These are phyloP conservation scores for Malbranchea zuffiana DNA, from an alignment of 2,329 filamentous ascomycete genomes.

Conservation along the genomic window DNA sequence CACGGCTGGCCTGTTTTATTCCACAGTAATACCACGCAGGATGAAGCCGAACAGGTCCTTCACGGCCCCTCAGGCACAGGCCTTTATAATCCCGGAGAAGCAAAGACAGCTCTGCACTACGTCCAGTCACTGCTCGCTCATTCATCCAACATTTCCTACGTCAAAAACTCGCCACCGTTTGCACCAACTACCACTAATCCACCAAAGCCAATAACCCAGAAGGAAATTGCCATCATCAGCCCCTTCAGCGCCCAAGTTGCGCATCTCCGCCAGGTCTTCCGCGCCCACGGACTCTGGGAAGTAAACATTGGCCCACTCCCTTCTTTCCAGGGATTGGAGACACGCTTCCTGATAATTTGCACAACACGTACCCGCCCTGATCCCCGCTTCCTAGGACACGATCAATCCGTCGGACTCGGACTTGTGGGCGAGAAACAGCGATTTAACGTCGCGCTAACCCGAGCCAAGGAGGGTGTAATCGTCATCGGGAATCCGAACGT, in stretches of 20 bases:
- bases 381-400: constrained; percentile 15
- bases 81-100: constrained; percentile 16
- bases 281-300: constrained; percentile 24
- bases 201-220: constrained; percentile 19
- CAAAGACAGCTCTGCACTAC: constrained; percentile 14
- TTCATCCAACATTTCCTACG: constrained; percentile 20
- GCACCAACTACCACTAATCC: constrained; percentile 17
- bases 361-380: constrained; percentile 28
- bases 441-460: constrained; percentile 38
- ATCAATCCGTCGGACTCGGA: constrained; percentile 21
- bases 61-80: constrained; percentile 14
- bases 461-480: constrained; percentile 34
- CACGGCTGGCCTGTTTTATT: constrained; percentile 35
- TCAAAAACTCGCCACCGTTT: constrained; percentile 24
- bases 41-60: constrained; percentile 33
- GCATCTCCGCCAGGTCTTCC: constrained; percentile 28
- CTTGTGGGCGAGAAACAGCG: constrained; percentile 30
- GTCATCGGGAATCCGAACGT: constrained; percentile 34
- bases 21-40: constrained; percentile 26
- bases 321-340: constrained; percentile 38
- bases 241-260: constrained; percentile 38
- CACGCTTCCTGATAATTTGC: constrained; percentile 35
- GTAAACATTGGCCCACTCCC: constrained; percentile 39
- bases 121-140: constrained; percentile 19
- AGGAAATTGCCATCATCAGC: constrained; percentile 36